phyloP scores from a whole-genome alignment of 208 protist genomes.

The Novymonas esmeraldas region DNA sequence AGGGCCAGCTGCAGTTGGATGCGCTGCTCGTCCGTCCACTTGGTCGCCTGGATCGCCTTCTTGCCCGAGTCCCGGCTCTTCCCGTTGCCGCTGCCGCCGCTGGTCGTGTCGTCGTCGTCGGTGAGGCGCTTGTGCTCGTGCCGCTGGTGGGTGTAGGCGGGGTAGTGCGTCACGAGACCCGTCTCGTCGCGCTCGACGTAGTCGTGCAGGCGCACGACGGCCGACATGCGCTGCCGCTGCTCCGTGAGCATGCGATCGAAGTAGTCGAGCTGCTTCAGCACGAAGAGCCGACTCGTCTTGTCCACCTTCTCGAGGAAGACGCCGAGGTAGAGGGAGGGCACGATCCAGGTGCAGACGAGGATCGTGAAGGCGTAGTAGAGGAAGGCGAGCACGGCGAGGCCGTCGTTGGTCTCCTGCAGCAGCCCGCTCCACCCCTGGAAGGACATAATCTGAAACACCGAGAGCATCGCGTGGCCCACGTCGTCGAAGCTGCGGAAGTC shows the following conservation, averaged over 20 bases:
- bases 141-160: slow-evolving; percentile 24
- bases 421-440: slow-evolving; percentile 91
- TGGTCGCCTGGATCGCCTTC: slow-evolving; percentile 38
- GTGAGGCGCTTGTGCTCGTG: slow-evolving; percentile 16
- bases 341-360: slow-evolving; percentile 83
- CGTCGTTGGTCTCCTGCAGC: slow-evolving; percentile 84
- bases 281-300: slow-evolving; percentile 72
- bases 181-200: slow-evolving; percentile 82
- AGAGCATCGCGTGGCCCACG: slow-evolving; percentile 84
- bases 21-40: slow-evolving; percentile 88
- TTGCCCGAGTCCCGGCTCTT: background rate
- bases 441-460: slow-evolving; percentile 89
- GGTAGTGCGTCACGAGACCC: slow-evolving; percentile 63
- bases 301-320: slow-evolving; percentile 92
- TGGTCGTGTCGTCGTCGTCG: slow-evolving; percentile 23
- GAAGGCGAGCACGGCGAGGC: slow-evolving; percentile 54
- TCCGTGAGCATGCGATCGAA: slow-evolving; percentile 83
- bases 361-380: slow-evolving; percentile 90
- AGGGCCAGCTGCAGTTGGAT: slow-evolving; percentile 89
- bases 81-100: slow-evolving; percentile 9
- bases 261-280: slow-evolving; percentile 77
- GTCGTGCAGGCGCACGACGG: slow-evolving; percentile 64
- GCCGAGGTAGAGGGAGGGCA: slow-evolving; percentile 88
- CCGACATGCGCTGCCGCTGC: slow-evolving; percentile 69
- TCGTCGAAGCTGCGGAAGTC: slow-evolving; percentile 92